These are phyloP conservation scores for Trichoderma afroharzianum DNA, from an alignment of 2,329 filamentous ascomycete genomes.

Conservation along the genomic window DNA sequence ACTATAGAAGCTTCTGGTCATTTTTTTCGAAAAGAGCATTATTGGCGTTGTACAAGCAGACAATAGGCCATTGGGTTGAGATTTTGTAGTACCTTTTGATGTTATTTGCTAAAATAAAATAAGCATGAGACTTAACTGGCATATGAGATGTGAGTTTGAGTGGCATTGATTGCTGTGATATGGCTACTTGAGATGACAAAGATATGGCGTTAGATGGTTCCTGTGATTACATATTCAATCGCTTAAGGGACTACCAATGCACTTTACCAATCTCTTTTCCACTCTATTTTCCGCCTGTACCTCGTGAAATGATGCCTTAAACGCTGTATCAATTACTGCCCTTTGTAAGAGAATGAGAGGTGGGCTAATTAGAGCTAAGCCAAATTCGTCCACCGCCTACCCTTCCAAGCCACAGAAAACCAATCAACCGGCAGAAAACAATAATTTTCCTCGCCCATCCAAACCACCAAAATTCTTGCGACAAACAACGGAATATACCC, in stretches of 20 bases:
- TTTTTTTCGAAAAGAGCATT: background rate
- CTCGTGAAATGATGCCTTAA: background rate
- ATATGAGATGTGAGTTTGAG: background rate
- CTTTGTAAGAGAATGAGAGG: background rate
- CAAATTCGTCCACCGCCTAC: constrained; percentile 11
- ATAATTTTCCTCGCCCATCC: constrained; percentile 15
- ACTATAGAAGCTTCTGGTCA: background rate
- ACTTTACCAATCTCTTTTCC: background rate
- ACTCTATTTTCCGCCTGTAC: background rate
- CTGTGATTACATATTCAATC: background rate
- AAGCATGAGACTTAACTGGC: background rate
- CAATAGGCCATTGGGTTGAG: background rate
- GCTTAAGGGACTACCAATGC: background rate
- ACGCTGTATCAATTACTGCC: background rate
- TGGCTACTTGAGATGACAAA: background rate
- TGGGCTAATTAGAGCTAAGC: background rate
- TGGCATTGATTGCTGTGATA: background rate
- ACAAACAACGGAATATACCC: background rate
- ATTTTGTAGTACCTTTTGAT: background rate
- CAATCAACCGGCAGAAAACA: constrained; percentile 16
- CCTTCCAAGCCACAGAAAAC: background rate
- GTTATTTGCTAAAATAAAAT: background rate
- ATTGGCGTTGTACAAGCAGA: background rate
- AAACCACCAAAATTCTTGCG: constrained; percentile 16
- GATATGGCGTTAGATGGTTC: background rate